Evolutionary conservation across 1,139 yeast species (phyloP).

Genomic region (Candida sanyaensis): DNA sequence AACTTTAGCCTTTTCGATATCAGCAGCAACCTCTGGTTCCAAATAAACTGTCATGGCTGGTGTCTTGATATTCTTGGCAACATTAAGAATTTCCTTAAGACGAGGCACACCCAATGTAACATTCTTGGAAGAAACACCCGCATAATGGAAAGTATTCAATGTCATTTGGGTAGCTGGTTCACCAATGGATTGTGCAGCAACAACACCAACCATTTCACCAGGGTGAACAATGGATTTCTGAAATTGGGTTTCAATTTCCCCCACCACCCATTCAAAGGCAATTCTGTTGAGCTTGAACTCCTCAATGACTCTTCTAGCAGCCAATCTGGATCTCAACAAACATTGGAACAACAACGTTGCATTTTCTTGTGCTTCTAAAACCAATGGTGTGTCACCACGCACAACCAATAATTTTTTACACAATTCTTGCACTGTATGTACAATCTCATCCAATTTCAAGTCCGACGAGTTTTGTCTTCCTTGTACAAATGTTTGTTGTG

Average conservation of each 20-base stretch:
- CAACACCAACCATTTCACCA: constrained; percentile 96
- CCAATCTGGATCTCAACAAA: constrained; percentile 86
- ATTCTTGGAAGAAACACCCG: constrained; percentile 99
- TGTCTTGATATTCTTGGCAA: constrained; percentile 91
- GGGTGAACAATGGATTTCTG: constrained; percentile 94
- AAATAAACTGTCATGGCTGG: constrained; percentile 97
- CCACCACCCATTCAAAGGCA: constrained; percentile 95
- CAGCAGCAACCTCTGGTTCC: constrained; percentile 94
- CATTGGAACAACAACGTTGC: constrained; percentile 92
- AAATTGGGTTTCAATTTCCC: constrained; percentile 98
- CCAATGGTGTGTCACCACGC: constrained; percentile 76
- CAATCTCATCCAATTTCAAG: constrained; percentile 79
- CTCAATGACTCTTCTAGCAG: constrained; percentile 68
- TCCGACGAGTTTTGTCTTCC: constrained; percentile 92
- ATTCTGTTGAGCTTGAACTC: constrained; percentile 77
- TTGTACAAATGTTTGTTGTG: constrained; percentile 94
- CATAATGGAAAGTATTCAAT: constrained; percentile 98
- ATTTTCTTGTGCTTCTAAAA: constrained; percentile 86
- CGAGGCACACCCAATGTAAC: constrained; percentile 98
- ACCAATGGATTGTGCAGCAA: constrained; percentile 97
- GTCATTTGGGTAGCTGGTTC: constrained; percentile 99
- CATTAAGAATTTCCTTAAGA: constrained; percentile 97
- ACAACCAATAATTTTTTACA: constrained; percentile 71
- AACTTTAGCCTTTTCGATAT: constrained; percentile 91
- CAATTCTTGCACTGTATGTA: constrained; percentile 69